Conservation (phyloP, 208 protist genomes). For the Angomonas desouzai region DNA sequence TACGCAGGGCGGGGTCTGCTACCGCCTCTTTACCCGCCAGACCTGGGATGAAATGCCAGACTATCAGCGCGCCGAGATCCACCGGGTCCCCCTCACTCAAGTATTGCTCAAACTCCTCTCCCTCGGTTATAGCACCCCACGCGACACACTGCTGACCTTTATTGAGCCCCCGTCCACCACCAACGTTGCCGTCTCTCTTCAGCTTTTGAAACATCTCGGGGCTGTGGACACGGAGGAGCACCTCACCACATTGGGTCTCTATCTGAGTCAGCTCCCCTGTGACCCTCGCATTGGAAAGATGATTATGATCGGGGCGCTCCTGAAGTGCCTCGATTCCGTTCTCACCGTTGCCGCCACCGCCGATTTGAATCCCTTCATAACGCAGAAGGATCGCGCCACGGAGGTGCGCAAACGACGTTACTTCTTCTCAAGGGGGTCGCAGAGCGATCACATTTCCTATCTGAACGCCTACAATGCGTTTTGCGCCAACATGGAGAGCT, state of each 20-base stretch:
- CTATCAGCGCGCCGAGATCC: constrained; percentile 91
- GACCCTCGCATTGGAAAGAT: constrained; percentile 91
- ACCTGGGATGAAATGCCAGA: constrained; percentile 54
- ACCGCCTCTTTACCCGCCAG: constrained; percentile 93
- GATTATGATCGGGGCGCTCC: constrained; percentile 90
- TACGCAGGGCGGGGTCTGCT: constrained; percentile 97
- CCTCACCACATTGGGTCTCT: constrained; percentile 86
- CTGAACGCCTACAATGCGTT: constrained; percentile 86
- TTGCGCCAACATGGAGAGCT: constrained; percentile 35
- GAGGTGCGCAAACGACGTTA: constrained; percentile 51
- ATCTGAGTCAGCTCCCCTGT: constrained; percentile 82
- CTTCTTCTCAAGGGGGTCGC: constrained; percentile 48
- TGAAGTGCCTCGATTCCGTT: constrained; percentile 91
- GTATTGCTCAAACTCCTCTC: constrained; percentile 86
- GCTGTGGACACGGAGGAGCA: constrained; percentile 29
- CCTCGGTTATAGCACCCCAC: constrained; percentile 54
- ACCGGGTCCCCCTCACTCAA: constrained; percentile 91
- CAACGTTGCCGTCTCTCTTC: constrained; percentile 64
- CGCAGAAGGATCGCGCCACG: constrained; percentile 30
- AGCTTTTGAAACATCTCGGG: constrained; percentile 53
- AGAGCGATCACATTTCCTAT: constrained; percentile 81
- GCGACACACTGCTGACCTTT: constrained; percentile 70
- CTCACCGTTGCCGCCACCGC: constrained; percentile 92
- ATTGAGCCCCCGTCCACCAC: constrained; percentile 59
- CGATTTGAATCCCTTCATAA: constrained; percentile 66